Percentiles rank a stretch among this genome's conserved stretches.
Conservation (phyloP, 805 yeast species). For the Starmerella ratchasimensis region DNA sequence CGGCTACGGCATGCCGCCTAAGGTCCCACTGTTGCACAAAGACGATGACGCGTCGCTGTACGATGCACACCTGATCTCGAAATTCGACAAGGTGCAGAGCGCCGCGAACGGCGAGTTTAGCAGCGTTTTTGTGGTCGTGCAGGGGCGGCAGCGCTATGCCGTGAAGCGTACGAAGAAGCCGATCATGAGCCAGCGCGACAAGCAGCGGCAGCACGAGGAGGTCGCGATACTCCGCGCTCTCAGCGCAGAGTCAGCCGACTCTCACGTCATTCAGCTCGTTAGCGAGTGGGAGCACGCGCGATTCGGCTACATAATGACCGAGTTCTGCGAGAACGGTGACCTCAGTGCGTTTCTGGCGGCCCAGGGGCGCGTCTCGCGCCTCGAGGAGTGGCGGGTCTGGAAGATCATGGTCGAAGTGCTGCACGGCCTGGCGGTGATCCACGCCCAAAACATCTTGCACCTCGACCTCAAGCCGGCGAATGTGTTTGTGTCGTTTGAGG, state of each 20-base stretch:
- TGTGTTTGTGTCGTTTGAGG: constrained; percentile 86
- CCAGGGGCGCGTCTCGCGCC: constrained; percentile 55
- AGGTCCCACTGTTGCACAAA: neutral
- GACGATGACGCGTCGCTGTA: constrained; percentile 3
- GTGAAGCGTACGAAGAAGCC: constrained; percentile 74
- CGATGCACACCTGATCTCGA: constrained; percentile 28
- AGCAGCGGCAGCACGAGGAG: constrained; percentile 54
- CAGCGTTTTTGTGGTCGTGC: constrained; percentile 58
- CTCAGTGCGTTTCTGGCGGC: constrained; percentile 67
- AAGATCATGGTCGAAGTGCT: constrained; percentile 77
- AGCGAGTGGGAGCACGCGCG: constrained; percentile 72
- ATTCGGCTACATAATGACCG: constrained; percentile 81
- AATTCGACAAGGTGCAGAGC: constrained; percentile 52
- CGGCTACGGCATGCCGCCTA: too few relatives aligned
- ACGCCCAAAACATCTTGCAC: constrained; percentile 63
- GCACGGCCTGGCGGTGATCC: constrained; percentile 66
- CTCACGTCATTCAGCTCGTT: constrained; percentile 56
- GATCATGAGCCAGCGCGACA: constrained; percentile 31
- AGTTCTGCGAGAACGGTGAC: constrained; percentile 88
- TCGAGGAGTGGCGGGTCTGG: constrained; percentile 98
- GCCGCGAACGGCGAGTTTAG: constrained; percentile 86
- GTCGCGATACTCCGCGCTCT: constrained; percentile 43
- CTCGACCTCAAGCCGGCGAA: constrained; percentile 92
- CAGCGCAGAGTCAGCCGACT: constrained; percentile 5
- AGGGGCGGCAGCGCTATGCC: constrained; percentile 40